Conservation (phyloP, 1,284 basidiomycete genomes). For the Boletus semigastroideus region DNA sequence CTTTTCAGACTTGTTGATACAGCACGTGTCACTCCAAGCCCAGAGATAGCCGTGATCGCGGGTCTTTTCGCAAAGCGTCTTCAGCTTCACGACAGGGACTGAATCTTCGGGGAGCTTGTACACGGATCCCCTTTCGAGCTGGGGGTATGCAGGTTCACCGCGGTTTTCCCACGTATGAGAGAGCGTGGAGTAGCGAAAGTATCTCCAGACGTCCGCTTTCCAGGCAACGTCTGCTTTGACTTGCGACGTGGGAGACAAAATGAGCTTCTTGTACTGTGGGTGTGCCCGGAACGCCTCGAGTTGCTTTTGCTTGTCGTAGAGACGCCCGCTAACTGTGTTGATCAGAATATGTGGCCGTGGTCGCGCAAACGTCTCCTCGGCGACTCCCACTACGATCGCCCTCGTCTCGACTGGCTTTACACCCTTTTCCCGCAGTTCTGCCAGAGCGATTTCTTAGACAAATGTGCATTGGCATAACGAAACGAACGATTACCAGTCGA, state of each 20-base stretch:
- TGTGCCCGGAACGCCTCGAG: conserved; percentile 2
- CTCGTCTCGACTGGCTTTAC: conserved; percentile 1
- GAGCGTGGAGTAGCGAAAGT: conserved; percentile 5
- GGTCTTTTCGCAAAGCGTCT: conserved; percentile 1
- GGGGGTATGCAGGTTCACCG: not conserved
- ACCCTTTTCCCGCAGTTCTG: not conserved
- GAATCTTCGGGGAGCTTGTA: not conserved
- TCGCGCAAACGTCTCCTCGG: not conserved
- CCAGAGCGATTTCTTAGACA: not conserved
- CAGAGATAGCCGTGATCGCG: not conserved
- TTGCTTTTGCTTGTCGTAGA: conserved; percentile 5
- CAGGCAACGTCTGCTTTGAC: not conserved
- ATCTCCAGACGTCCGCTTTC: not conserved
- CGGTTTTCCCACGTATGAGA: conserved; percentile 5
- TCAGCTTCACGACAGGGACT: not conserved
- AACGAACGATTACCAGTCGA: not conserved
- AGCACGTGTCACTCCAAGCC: conserved; percentile 10
- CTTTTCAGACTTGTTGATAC: conserved; percentile 4
- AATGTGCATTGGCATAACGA: too few relatives aligned
- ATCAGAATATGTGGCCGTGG: conserved; percentile 4
- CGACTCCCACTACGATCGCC: not conserved
- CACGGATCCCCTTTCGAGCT: not conserved
- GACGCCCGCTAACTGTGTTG: conserved; percentile 1
- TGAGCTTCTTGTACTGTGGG: conserved; percentile 1
- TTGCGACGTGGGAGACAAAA: not conserved